phyloP scores from a whole-genome alignment of 257 asterid genomes.

The Linaria vulgaris region DNA sequence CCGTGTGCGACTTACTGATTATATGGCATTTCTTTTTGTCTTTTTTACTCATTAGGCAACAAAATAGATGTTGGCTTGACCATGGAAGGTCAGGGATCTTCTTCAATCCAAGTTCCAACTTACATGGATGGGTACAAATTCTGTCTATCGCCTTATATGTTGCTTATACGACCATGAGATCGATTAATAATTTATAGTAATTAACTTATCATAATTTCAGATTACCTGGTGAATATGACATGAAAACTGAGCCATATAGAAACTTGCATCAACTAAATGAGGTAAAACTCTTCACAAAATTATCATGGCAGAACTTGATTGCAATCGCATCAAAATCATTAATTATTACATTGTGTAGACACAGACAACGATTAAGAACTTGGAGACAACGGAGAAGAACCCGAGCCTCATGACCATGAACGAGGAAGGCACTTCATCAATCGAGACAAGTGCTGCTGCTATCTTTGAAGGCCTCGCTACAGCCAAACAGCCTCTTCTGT shows the following conservation, averaged over 20 bases:
- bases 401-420: background rate
- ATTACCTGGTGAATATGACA: constrained; percentile 3
- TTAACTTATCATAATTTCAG: constrained; percentile 1
- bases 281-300: constrained; percentile 20
- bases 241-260: constrained; percentile 16
- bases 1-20: background rate
- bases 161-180: no score
- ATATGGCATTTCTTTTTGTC: background rate
- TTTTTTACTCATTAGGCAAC: constrained; percentile 14
- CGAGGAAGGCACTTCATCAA: background rate
- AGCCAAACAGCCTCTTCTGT: background rate
- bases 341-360: background rate
- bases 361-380: constrained; percentile 20
- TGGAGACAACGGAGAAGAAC: background rate
- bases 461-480: background rate
- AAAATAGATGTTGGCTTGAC: constrained; percentile 8
- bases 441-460: background rate
- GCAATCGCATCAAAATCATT: no score
- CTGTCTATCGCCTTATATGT: background rate
- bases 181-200: no score
- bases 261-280: constrained; percentile 23
- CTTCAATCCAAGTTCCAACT: constrained; percentile 19
- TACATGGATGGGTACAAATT: constrained; percentile 22
- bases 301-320: no score
- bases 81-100: constrained; percentile 18